phyloP scores from a whole-genome alignment of 768 basidiomycete genomes.

The Panaeolus cyanescens region DNA sequence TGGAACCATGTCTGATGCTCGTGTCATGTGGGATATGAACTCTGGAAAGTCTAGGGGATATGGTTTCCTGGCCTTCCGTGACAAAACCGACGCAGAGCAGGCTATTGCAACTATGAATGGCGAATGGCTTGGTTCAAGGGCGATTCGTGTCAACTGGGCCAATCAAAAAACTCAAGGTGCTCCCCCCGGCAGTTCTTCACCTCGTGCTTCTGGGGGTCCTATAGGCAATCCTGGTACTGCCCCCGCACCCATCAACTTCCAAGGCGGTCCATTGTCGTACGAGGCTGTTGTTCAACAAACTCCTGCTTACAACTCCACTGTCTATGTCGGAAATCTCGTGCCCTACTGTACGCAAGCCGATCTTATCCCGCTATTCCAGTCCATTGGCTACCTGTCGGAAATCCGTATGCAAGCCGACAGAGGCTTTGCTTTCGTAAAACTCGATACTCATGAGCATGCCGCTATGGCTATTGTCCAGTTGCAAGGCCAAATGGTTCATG shows the following conservation, averaged over 20 bases:
- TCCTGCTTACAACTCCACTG: conserved; percentile 91
- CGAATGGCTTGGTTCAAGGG: conserved; percentile 97
- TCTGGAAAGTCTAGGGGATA: conserved; percentile 98
- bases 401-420: conserved; percentile 99
- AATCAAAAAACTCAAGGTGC: conserved; percentile 94
- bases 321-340: conserved; percentile 98
- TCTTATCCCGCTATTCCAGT: conserved; percentile 96
- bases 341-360: conserved; percentile 98
- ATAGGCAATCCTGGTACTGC: conserved; percentile 47
- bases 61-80: conserved; percentile 97
- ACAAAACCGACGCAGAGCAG: conserved; percentile 99
- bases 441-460: conserved; percentile 98
- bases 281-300: conserved; percentile 94
- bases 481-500: conserved; percentile 96
- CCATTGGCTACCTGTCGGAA: conserved; percentile 97
- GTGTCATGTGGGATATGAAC: conserved; percentile 99
- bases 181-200: conserved; percentile 33
- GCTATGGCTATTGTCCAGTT: conserved; percentile 98
- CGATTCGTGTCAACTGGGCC: conserved; percentile 99
- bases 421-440: conserved; percentile 98
- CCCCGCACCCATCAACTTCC: conserved; percentile 90
- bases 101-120: conserved; percentile 99
- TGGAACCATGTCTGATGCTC: conserved; percentile 93
- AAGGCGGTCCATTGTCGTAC: conserved; percentile 86
- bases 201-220: conserved; percentile 38